These are phyloP conservation scores for Aspergillus tanneri DNA, from an alignment of 2,329 filamentous ascomycete species.

Conservation along the genomic window DNA sequence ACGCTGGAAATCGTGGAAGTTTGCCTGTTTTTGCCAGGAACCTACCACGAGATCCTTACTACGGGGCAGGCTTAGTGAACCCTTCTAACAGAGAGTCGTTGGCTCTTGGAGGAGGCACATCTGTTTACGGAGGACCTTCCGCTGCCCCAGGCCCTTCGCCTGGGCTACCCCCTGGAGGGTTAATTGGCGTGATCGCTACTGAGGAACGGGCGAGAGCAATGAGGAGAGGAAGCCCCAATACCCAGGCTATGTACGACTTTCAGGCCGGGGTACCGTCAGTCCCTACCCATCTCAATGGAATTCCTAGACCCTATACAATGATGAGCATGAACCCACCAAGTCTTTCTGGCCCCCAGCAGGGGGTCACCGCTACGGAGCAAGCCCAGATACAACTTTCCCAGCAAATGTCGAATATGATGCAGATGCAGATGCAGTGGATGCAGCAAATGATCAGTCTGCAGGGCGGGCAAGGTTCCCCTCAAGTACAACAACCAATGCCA, in stretches of 20 bases:
- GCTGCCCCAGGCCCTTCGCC: constrained; percentile 34
- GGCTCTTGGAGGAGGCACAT: constrained; percentile 62
- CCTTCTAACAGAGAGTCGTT: constrained; percentile 72
- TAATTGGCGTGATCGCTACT: constrained; percentile 83
- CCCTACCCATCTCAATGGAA: constrained; percentile 25
- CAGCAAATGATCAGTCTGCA: constrained; percentile 67
- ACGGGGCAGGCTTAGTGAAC: constrained; percentile 73
- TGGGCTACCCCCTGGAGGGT: constrained; percentile 65
- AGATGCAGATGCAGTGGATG: constrained; percentile 95
- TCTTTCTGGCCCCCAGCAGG: constrained; percentile 23
- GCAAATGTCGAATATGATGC: constrained; percentile 84
- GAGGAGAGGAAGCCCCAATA: constrained; percentile 73
- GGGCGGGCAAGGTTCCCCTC: constrained; percentile 41
- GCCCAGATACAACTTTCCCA: constrained; percentile 77
- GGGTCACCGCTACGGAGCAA: constrained; percentile 63
- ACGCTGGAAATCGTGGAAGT: constrained; percentile 47
- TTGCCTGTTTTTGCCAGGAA: constrained; percentile 81
- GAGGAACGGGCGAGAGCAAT: constrained; percentile 78
- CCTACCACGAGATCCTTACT: constrained; percentile 80
- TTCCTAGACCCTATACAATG: constrained; percentile 42
- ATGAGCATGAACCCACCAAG: constrained; percentile 29
- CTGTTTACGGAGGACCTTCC: constrained; percentile 39
- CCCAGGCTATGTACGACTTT: constrained; percentile 51
- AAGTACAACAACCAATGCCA: constrained; percentile 33
- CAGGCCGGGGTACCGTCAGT: constrained; percentile 33